Percentiles rank a stretch among this genome's conserved stretches.
Conservation (phyloP, 2,329 filamentous ascomycete species). For the Dactylella cylindrospora region DNA sequence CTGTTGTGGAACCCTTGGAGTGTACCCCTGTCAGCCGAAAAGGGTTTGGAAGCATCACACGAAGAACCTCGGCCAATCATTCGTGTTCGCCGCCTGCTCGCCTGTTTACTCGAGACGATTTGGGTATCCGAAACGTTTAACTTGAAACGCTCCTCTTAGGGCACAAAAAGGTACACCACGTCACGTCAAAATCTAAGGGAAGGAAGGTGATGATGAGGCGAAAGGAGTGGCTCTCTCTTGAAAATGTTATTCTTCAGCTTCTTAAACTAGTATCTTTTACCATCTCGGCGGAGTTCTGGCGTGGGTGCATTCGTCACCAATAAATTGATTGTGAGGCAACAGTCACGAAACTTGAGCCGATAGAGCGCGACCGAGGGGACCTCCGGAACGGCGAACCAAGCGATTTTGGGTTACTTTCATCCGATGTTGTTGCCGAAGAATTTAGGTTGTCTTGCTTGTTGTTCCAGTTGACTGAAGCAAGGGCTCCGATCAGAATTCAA, state of each 20-base stretch:
- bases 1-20: no score
- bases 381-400: conserved; percentile 14
- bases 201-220: conserved; percentile 26
- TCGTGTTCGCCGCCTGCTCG: conserved; percentile 16
- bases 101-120: conserved; percentile 38
- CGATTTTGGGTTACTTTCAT: no score
- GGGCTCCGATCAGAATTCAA: no score
- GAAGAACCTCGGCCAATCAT: conserved; percentile 27
- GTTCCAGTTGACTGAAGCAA: not conserved
- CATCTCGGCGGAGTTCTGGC: not conserved
- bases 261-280: not conserved
- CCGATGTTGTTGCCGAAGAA: no score
- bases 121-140: conserved; percentile 26
- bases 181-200: not conserved
- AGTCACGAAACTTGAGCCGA: conserved; percentile 17
- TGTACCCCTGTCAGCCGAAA: conserved; percentile 4
- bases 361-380: not conserved
- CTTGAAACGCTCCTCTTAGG: conserved; percentile 18
- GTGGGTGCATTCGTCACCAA: conserved; percentile 24
- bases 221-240: not conserved
- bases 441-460: no score
- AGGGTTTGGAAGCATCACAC: no score
- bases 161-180: conserved; percentile 3
- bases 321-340: conserved; percentile 21
- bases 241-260: conserved; percentile 7